Evolutionary conservation across 2,329 filamentous ascomycete species (phyloP).

Genomic region (Chaetomium strumarium): DNA sequence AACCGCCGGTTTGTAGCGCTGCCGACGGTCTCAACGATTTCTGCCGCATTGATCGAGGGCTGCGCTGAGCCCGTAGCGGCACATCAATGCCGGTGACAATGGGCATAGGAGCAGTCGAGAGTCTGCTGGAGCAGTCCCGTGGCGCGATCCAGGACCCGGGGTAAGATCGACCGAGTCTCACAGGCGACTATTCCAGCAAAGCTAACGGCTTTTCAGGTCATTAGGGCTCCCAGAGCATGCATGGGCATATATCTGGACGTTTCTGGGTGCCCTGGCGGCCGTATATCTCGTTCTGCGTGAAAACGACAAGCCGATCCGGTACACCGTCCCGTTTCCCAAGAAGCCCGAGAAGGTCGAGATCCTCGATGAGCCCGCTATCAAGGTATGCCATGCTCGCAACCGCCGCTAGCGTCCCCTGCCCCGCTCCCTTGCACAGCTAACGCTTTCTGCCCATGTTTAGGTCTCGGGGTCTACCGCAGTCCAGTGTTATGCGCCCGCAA

Average conservation of each 20-base stretch:
- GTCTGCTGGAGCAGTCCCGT: constrained; percentile 19
- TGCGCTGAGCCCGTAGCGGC: neutral
- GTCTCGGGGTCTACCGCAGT: constrained; percentile 60
- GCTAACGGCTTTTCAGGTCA: constrained; percentile 1
- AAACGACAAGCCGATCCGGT: constrained; percentile 45
- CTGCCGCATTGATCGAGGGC: neutral
- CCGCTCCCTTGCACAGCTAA: constrained; percentile 10
- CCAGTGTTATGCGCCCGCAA: constrained; percentile 85
- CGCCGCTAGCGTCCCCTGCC: too few species aligned
- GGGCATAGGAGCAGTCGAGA: constrained; percentile 8
- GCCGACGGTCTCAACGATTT: constrained; percentile 16
- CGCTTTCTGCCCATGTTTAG: constrained; percentile 28
- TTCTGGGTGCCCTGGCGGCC: constrained; percentile 9
- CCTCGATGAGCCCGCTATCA: constrained; percentile 56
- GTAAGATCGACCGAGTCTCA: constrained; percentile 7
- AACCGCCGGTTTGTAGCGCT: neutral
- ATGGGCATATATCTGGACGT: constrained; percentile 16
- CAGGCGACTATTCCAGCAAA: neutral
- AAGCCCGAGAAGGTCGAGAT: constrained; percentile 51
- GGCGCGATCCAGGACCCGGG: constrained; percentile 9
- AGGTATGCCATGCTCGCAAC: constrained; percentile 34
- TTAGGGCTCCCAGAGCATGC: constrained; percentile 6
- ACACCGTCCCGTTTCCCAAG: constrained; percentile 57
- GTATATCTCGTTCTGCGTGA: constrained; percentile 30
- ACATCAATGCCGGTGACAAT: constrained; percentile 10